Percentiles rank a stretch among this genome's conserved stretches.
These are phyloP conservation scores for Gentiana macrophylla DNA, from an alignment of 257 asterid species.

Conservation along the genomic window DNA sequence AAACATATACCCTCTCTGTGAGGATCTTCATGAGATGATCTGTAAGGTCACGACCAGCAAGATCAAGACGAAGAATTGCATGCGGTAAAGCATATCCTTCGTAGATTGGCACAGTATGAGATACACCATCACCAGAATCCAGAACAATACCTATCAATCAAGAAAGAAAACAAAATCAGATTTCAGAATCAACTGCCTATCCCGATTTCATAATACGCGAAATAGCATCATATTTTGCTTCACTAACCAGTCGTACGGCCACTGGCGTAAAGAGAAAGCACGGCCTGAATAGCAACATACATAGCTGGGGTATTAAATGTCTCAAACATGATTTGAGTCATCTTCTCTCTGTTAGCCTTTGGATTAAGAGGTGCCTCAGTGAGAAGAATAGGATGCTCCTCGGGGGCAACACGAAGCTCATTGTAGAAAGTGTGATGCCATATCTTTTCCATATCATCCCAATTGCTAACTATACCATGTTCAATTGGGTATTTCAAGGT, in stretches of 20 bases:
- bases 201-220: no score
- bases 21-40: conserved; percentile 40
- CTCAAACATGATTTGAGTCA: conserved; percentile 47
- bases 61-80: conserved; percentile 43
- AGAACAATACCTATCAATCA: conserved; percentile 35
- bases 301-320: conserved; percentile 40
- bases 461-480: conserved; percentile 40
- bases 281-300: conserved; percentile 47
- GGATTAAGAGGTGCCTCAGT: conserved; percentile 51
- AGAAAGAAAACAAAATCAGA: neutral
- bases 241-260: conserved; percentile 44
- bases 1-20: conserved; percentile 47
- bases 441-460: conserved; percentile 47
- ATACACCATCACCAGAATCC: conserved; percentile 50
- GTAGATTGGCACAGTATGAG: conserved; percentile 40
- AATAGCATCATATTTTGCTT: neutral
- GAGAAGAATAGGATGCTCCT: conserved; percentile 41
- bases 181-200: no score
- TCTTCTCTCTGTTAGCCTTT: conserved; percentile 43
- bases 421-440: conserved; percentile 51
- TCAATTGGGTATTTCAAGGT: conserved; percentile 41
- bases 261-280: conserved; percentile 44
- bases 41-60: conserved; percentile 44
- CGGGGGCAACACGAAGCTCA: conserved; percentile 46
- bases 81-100: conserved; percentile 44